Evolutionary conservation across 768 basidiomycete species (phyloP), one percentile per base, ranked within the genome.

Genomic region (Pholiota conissans): DNA sequence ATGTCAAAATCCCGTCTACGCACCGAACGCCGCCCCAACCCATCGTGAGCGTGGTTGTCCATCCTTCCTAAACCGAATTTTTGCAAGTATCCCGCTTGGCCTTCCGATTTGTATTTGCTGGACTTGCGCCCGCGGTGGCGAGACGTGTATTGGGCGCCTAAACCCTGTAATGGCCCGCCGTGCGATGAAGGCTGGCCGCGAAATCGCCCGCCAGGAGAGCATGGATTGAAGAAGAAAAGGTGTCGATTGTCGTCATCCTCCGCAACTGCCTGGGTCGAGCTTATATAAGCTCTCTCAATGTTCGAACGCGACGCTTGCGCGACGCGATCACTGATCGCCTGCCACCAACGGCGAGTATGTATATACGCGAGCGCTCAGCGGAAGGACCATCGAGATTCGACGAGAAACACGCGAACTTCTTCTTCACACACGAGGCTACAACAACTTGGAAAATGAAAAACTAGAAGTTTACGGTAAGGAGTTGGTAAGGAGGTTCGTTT

Each of bases 41-140:
- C 67, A 47, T 59, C 67, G 70, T 3, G 74, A 76, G 48, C 76
- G 64, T 40, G 71, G 72, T 34, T 68, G 69, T 29, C 76, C 76
- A 67, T 77, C 73, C 27, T 60, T 62, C 60, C 69, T 66, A 63
- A 68, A 74, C 58, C 69, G 72, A 37, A 75, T 16, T 59, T 64
- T 73, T 9, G 63, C 59, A 37, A 65, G 64, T 49, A 70, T 54
- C 14, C 67, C 66, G 13, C 65, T 54, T 8, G 68, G 66, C 18
- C 68, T 65, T 29, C 60, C 29, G n/a, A n/a, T n/a, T 40, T 62
- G 58, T 47, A 59, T 8, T 11, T 24, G 53, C 39, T 53, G 61
- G 20, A 42, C 29, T 52, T 59, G 63, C 1, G 56, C 35, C 22
- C 30, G 57, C 16, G 59, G 60, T 29, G 32, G 6, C 13, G 66